Base-by-base conservation (phyloP, 257 asterid genomes). In the Forsythia suspensa region DNA sequence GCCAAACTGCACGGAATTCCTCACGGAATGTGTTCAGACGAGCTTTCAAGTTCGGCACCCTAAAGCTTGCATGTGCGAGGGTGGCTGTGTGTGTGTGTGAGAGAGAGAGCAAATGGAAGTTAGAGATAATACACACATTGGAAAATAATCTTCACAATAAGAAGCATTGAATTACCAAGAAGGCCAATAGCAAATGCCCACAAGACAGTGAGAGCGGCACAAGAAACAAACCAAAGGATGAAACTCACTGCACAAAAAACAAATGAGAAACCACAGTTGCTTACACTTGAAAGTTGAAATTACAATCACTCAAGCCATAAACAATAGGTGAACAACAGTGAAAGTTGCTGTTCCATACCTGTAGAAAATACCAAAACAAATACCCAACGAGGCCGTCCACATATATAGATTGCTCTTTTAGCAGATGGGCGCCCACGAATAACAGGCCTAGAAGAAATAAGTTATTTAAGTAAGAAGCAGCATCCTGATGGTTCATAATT, bases 1-100 rank as follows among this genome's bases (percentile, higher is more conserved):
- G 97, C 98, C 98, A 95, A 72, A 95, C 98, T 3, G 98, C 92
- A 82, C 98, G 96, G 69, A 94, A 92, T 85, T 94, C 98, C 85
- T 94, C 98, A 2, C 97, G 94, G 84, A 92, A 95, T 69, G 98
- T 95, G 89, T 95, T 95, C 80, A 95, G 83, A 55, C 98, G 99
- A 80, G 98, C 98, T 87, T 92, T 92, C 86, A 95, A 85, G 83
- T 95, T 92, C 71, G 98, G 98, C 13, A 96, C 91, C 88, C 98
- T 89, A 80, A 92, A 91, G 84, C 97, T 95, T 80, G 98, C 97
- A 80, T 95, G 98, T 70, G 89, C 74, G 69, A 92, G 67, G 79
- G 92, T 92, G 80, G 92, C 98, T 95, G 86, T 29, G 79, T 84
- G 81, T 79, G 74, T 76, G 76, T 74, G 76, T 72, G 74, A 78